phyloP scores from a whole-genome alignment of 2,329 filamentous ascomycete species.

The Aaosphaeria arxii region DNA sequence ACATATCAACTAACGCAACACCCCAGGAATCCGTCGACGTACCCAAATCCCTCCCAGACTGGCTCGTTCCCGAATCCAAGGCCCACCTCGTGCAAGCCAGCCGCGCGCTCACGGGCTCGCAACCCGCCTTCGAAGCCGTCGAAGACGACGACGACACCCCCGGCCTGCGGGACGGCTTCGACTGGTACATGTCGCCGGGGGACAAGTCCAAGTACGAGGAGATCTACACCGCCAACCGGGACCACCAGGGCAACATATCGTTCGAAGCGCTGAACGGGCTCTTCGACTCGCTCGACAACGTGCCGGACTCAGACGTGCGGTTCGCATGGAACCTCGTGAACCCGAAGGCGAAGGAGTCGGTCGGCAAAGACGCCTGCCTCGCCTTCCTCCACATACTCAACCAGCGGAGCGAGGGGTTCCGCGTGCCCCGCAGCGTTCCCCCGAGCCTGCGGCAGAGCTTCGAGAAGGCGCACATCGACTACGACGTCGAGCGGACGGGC shows the following conservation, averaged over 20 bases:
- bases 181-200: constrained; percentile 96
- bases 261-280: constrained; percentile 78
- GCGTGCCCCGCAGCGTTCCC: constrained; percentile 87
- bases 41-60: constrained; percentile 82
- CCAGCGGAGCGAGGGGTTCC: constrained; percentile 89
- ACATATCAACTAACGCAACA: background rate
- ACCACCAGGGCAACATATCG: constrained; percentile 73
- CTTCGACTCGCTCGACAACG: constrained; percentile 68
- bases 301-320: constrained; percentile 74
- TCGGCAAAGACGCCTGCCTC: constrained; percentile 92
- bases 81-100: constrained; percentile 41
- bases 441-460: constrained; percentile 88
- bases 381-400: constrained; percentile 97
- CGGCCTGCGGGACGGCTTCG: constrained; percentile 92
- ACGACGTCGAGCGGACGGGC: constrained; percentile 77
- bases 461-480: constrained; percentile 95
- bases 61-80: constrained; percentile 87
- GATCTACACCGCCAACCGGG: constrained; percentile 91
- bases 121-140: constrained; percentile 79
- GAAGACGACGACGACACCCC: constrained; percentile 77
- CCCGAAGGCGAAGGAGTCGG: constrained; percentile 74
- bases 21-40: constrained; percentile 77
- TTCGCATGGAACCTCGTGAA: constrained; percentile 98
- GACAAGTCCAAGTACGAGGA: constrained; percentile 96
- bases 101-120: constrained; percentile 65